Base-by-base conservation (phyloP, 2,329 filamentous ascomycete genomes). In the Aspergillus fijiensis region DNA sequence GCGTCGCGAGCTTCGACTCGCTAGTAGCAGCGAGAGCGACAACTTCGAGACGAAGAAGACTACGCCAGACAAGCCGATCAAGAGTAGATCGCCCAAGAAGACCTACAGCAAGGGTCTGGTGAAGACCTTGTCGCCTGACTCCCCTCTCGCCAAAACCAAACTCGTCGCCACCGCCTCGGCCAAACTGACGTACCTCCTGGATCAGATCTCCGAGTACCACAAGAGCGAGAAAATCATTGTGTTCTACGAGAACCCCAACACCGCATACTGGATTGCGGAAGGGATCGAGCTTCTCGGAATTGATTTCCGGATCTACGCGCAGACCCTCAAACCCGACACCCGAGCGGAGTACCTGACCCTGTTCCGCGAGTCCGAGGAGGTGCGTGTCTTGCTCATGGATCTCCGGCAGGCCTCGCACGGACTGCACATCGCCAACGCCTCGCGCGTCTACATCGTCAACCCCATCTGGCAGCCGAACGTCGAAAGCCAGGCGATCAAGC, bases 401-500 rank as follows among this genome's bases (percentile, higher is more conserved):
- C 85, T 97, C n/a, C 86, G 86, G 1, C 91, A 95, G 71, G 93
- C 93, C 31, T 91, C 93, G 0, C 91, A 93, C 62, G 94, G 94
- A 0, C 81, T 98, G 0, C 93, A 97, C 71, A 87, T 97, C 74
- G 88, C 87, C 55, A 87, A 86, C 11, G 93, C 93, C 1, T 95
- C 90, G 4, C 82, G 94, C 2, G 88, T 98, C 10, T 96, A 92
- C 75, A 97, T 98, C 63, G 84, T 96, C 58, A 94, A 89, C 64
- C 93, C 94, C 0, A 91, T 96, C 12, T 89, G 95, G 72, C 90
- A 93, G 55, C 92, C 92, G 0, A 80, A 90, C 64, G 84, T 96
- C 0, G 91, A 96, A 73, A 92, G 90, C 1, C 94, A 98, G 74
- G 94, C 94, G 0, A 91, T 97, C 63, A 96, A 96, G 61, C 88